These are phyloP conservation scores for Hyphopichia wangnamkhiaoensis DNA, from an alignment of 1,139 yeast species.

Conservation along the genomic window DNA sequence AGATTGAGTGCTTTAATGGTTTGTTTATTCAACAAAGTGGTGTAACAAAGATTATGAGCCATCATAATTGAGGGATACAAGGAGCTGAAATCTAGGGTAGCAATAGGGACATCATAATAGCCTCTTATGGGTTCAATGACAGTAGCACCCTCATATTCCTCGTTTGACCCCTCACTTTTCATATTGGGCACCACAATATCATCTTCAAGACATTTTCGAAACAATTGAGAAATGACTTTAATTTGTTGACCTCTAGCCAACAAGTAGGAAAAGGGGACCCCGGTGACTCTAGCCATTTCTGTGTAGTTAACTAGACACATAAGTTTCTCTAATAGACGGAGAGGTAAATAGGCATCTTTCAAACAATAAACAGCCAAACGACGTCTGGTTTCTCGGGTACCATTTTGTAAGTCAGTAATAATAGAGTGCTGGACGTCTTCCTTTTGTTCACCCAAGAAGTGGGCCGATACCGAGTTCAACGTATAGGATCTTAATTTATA, in stretches of 20 bases:
- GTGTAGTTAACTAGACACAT: slow-evolving; percentile 97
- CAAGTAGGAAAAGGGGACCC: slow-evolving; percentile 92
- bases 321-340: slow-evolving; percentile 82
- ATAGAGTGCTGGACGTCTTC: slow-evolving; percentile 98
- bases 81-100: slow-evolving; percentile 96
- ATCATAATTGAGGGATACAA: slow-evolving; percentile 98
- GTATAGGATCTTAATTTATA: slow-evolving; percentile 94
- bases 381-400: slow-evolving; percentile 88
- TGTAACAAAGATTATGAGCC: slow-evolving; percentile 98
- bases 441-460: slow-evolving; percentile 91
- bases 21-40: slow-evolving; percentile 73
- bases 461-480: slow-evolving; percentile 91
- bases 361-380: slow-evolving; percentile 95
- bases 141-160: slow-evolving; percentile 98
- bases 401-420: slow-evolving; percentile 91
- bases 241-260: slow-evolving; percentile 95
- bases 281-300: slow-evolving; percentile 99
- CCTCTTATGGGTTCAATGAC: slow-evolving; percentile 97
- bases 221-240: slow-evolving; percentile 92
- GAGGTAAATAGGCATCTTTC: slow-evolving; percentile 92
- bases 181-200: slow-evolving; percentile 89
- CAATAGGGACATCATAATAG: slow-evolving; percentile 94
- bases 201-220: slow-evolving; percentile 84
- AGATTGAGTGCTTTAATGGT: slow-evolving; percentile 68
- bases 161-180: slow-evolving; percentile 78